Evolutionary conservation across 23 red algal genomes (phyloP), one percentile per base, ranked within the genome.

Genomic region (Gracilaria domingensis): DNA sequence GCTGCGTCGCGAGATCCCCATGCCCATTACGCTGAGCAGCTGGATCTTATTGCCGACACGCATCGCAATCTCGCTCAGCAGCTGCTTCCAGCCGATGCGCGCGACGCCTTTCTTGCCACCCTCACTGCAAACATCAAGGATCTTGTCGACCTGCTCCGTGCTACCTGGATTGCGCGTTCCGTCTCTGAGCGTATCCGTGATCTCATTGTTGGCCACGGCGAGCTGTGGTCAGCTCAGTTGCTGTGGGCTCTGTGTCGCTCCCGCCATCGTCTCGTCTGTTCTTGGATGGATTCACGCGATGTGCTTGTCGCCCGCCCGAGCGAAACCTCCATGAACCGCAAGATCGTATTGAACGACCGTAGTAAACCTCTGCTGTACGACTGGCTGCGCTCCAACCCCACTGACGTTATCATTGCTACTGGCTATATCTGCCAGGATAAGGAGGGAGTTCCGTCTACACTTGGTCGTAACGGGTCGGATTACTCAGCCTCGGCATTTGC

Each of bases 161-260:
- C 97, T 34, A 83, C 81, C 0, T 98, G 88, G 89, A 98, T 98
- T 57, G 93, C 97, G 11, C 84, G 97, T 62, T 90, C 89, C 7
- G 91, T 93, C 20, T 91, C 84, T 56, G 83, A 36, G 8, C 79
- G 88, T 49, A 80, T 98, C 12, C 36, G 60, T 26, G 97, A 98
- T 57, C 94, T 98, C 18, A 89, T 98, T 28, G 69, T 98, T 8
- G 97, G 97, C 13, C 91, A 98, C 81, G 97, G 97, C 35, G 97
- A 98, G 56, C 72, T 98, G 78, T 98, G 97, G 97, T 86, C 67
- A 12, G 93, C 97, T 29, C 93, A 95, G 75, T 73, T 98, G 40
- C 69, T 98, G 50, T 98, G 97, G 97, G 90, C 75, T 54, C 72
- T 93, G 33, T 62, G 96, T 20, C 93, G 97, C 51, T 78, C 81